phyloP scores from a whole-genome alignment of 2,329 filamentous ascomycete genomes.

The Claviceps digitariae region DNA sequence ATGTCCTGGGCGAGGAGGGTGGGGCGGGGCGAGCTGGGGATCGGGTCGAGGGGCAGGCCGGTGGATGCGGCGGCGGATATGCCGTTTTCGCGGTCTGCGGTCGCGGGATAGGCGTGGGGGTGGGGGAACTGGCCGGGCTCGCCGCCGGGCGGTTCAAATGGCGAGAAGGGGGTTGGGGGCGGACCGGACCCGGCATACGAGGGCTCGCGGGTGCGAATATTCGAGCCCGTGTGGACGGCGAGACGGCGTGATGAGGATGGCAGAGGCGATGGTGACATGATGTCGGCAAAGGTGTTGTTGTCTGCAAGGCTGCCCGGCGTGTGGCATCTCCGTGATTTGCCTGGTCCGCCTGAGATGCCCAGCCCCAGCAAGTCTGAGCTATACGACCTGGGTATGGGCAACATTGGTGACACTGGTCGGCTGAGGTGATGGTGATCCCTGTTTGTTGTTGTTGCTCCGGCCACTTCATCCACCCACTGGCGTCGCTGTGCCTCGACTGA shows the following conservation, averaged over 20 bases:
- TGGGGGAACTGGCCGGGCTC: constrained; percentile 22
- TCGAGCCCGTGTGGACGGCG: constrained; percentile 36
- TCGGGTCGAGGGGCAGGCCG: constrained; percentile 19
- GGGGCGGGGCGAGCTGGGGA: constrained; percentile 47
- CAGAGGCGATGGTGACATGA: constrained; percentile 18
- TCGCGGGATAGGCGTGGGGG: constrained; percentile 22
- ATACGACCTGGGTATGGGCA: constrained; percentile 37
- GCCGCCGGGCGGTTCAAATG: constrained; percentile 26
- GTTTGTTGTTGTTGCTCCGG: constrained; percentile 24
- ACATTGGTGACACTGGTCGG: constrained; percentile 39
- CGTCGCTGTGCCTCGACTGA: constrained; percentile 29
- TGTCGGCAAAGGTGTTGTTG: constrained; percentile 22
- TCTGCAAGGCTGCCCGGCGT: constrained; percentile 37
- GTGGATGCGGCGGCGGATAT: background rate
- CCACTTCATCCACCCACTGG: constrained; percentile 21
- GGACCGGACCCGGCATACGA: constrained; percentile 23
- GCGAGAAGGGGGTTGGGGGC: constrained; percentile 29
- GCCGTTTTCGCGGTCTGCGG: constrained; percentile 35
- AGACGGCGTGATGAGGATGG: constrained; percentile 24
- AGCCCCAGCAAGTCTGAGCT: constrained; percentile 38
- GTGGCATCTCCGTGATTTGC: constrained; percentile 19
- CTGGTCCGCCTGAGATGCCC: constrained; percentile 24
- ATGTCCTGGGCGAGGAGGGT: constrained; percentile 68
- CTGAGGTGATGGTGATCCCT: constrained; percentile 30
- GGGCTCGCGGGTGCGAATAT: constrained; percentile 26